These are phyloP conservation scores for Amanita jacksonii DNA, from an alignment of 768 basidiomycete genomes.

Conservation along the genomic window DNA sequence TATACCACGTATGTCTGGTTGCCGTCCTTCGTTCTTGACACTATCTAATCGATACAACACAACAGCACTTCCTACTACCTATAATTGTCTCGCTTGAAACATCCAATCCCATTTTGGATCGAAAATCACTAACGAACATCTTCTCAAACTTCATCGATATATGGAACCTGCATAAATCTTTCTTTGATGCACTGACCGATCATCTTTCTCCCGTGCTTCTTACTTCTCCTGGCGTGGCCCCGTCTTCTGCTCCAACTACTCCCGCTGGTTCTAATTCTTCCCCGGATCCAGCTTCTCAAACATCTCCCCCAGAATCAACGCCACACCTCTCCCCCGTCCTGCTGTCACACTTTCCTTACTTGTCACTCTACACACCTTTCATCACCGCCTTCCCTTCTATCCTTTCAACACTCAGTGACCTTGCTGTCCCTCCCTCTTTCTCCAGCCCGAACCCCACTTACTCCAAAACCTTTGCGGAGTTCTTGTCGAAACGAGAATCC, in stretches of 20 bases:
- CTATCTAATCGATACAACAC: background rate
- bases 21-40: slow-evolving; percentile 3
- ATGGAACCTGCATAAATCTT: slow-evolving; percentile 78
- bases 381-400: slow-evolving; percentile 68
- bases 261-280: slow-evolving; percentile 6
- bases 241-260: slow-evolving; percentile 7
- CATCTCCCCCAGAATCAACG: slow-evolving; percentile 5
- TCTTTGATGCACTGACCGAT: slow-evolving; percentile 50
- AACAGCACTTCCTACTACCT: slow-evolving; percentile 73
- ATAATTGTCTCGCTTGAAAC: slow-evolving; percentile 70
- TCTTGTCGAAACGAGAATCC: slow-evolving; percentile 55
- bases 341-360: slow-evolving; percentile 77
- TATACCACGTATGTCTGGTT: slow-evolving; percentile 55
- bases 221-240: slow-evolving; percentile 13
- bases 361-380: slow-evolving; percentile 82
- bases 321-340: slow-evolving; percentile 34
- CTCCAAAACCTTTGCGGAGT: slow-evolving; percentile 48
- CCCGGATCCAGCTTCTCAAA: slow-evolving; percentile 6
- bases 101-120: slow-evolving; percentile 55
- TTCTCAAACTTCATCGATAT: slow-evolving; percentile 91
- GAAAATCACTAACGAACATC: slow-evolving; percentile 57
- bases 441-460: slow-evolving; percentile 30
- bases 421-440: slow-evolving; percentile 37
- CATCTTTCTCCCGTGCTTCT: slow-evolving; percentile 18
- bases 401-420: slow-evolving; percentile 44